A percentile compares a stretch with the other conserved stretches of the same genome.
phyloP scores from a whole-genome alignment of 371 early-diverging fungal species.

The Scutellospora calospora region DNA sequence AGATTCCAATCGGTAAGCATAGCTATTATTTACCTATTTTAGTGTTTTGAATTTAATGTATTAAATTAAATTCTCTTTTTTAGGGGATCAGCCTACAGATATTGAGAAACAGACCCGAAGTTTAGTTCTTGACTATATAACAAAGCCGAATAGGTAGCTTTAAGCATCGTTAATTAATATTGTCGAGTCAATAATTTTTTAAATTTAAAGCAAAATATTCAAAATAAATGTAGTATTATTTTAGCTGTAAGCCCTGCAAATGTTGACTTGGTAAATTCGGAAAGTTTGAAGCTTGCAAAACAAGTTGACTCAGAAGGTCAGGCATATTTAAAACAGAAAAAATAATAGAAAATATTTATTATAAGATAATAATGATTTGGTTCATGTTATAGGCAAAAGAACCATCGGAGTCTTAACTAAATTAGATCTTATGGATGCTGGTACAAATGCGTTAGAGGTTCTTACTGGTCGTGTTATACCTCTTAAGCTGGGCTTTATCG shows the following conservation, averaged over 20 bases:
- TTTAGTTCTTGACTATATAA: constrained; percentile 86
- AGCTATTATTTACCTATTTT: neutral
- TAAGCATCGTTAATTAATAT: neutral
- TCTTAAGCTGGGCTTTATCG: constrained; percentile 90
- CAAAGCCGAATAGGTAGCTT: constrained; percentile 85
- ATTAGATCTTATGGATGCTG: constrained; percentile 95
- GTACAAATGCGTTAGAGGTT: constrained; percentile 90
- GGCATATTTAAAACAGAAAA: neutral
- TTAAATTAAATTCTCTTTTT: constrained; percentile 36
- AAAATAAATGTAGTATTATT: constrained; percentile 71
- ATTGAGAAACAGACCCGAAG: constrained; percentile 90
- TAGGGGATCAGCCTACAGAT: constrained; percentile 88
- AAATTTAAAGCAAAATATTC: neutral
- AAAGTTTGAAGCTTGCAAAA: constrained; percentile 91
- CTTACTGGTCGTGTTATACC: constrained; percentile 85
- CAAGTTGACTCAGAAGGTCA: constrained; percentile 89
- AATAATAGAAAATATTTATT: neutral
- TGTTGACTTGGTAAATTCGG: constrained; percentile 93
- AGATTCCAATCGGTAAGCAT: constrained; percentile 58
- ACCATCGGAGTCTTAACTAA: constrained; percentile 96
- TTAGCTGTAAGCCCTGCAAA: constrained; percentile 95
- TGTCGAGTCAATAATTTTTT: constrained; percentile 50
- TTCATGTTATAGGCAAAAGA: constrained; percentile 59
- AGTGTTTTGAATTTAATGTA: too few relatives aligned
- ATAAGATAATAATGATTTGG: neutral